These are phyloP conservation scores for Biancaea sappan DNA, from an alignment of 306 rosid genomes.

Conservation along the genomic window DNA sequence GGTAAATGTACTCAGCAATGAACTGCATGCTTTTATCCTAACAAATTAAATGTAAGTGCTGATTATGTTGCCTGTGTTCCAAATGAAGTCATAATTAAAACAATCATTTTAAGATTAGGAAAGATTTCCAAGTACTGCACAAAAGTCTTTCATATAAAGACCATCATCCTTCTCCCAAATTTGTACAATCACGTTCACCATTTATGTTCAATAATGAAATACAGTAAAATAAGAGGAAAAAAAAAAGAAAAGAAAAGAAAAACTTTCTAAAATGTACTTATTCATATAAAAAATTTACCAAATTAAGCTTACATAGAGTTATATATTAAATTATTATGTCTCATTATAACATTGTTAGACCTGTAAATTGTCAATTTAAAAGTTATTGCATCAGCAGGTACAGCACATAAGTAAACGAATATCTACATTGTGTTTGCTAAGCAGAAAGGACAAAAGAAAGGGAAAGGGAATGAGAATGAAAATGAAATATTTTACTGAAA, in stretches of 20 bases:
- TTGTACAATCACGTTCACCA: background rate
- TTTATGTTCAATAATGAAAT: background rate
- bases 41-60: slow-evolving; percentile 29
- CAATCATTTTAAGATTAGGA: slow-evolving; percentile 9
- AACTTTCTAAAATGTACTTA: background rate
- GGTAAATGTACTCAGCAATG: slow-evolving; percentile 27
- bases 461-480: no score
- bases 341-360: background rate
- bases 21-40: slow-evolving; percentile 43
- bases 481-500: no score
- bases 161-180: background rate
- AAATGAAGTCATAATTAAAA: slow-evolving; percentile 31
- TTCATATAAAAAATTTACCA: background rate
- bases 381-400: background rate
- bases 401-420: background rate
- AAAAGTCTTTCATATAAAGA: slow-evolving; percentile 4
- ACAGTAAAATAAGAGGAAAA: background rate
- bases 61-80: slow-evolving; percentile 27
- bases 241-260: background rate
- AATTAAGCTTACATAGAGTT: background rate
- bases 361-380: background rate
- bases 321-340: background rate
- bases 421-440: no score
- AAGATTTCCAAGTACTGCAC: background rate
- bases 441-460: no score